Evolutionary conservation across 108 stramenopile genomes (phyloP).

Genomic region (Stephanodiscus triporus): DNA sequence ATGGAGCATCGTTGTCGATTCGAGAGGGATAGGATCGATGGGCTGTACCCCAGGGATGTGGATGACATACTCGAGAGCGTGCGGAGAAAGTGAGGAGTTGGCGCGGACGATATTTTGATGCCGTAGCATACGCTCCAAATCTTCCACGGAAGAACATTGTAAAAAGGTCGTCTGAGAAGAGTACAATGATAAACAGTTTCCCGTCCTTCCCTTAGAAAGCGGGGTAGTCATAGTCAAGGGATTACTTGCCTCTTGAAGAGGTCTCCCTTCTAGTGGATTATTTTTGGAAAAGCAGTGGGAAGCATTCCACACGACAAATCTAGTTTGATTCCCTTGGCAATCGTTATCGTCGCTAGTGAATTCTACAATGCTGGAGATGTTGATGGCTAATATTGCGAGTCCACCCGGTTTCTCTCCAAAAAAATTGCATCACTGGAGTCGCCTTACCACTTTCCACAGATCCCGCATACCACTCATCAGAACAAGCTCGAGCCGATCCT

Average conservation of each 20-base stretch:
- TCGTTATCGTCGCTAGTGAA: background rate
- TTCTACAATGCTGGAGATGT: no score
- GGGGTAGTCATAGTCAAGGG: background rate
- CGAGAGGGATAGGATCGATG: slow-evolving; percentile 69
- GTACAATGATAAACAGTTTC: no score
- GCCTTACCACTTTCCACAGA: background rate
- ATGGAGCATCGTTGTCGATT: slow-evolving; percentile 56
- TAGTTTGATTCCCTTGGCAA: background rate
- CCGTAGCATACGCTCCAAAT: no score
- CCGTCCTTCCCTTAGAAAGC: no score
- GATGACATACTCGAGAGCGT: slow-evolving; percentile 22
- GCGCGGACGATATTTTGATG: no score
- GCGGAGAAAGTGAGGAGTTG: background rate
- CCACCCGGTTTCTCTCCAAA: no score
- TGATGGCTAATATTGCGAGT: no score
- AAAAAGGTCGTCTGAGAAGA: no score
- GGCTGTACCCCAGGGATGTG: slow-evolving; percentile 68
- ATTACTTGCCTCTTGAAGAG: background rate
- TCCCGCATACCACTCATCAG: no score
- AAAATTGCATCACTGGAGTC: background rate
- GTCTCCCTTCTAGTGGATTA: background rate
- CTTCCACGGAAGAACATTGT: no score
- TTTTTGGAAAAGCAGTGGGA: background rate
- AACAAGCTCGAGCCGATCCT: no score
- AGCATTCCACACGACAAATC: background rate